Conservation (phyloP, 148 eudicot genomes). For the Pouteria glomerata region DNA sequence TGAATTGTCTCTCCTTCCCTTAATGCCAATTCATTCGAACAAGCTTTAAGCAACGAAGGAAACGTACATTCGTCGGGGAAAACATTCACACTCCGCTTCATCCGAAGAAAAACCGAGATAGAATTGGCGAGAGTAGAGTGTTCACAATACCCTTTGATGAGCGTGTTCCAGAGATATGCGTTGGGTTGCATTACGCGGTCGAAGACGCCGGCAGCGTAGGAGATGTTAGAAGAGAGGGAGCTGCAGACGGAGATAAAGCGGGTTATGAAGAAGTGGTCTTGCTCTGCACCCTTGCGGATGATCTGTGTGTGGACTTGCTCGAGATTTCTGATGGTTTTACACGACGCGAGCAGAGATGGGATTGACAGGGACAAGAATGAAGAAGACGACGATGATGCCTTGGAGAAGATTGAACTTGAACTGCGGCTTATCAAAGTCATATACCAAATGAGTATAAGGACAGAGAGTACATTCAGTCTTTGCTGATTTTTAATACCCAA, state of each 20-base stretch:
- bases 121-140: conserved; percentile 20
- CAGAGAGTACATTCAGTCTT: too few relatives aligned
- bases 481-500: too few relatives aligned
- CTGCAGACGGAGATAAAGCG: conserved; percentile 35
- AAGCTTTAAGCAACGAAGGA: conserved; percentile 46
- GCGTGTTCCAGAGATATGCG: conserved; percentile 47
- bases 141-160: conserved; percentile 32
- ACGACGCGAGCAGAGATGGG: conserved; percentile 31
- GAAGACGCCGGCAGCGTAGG: conserved; percentile 41
- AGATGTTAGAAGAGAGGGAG: conserved; percentile 17
- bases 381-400: not conserved
- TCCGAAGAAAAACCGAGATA: conserved; percentile 27
- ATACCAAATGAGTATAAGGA: too few relatives aligned
- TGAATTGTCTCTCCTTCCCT: conserved; percentile 44
- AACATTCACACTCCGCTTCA: conserved; percentile 23
- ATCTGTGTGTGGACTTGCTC: conserved; percentile 51
- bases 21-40: conserved; percentile 23
- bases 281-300: conserved; percentile 40
- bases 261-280: conserved; percentile 42
- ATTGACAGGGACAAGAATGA: conserved; percentile 4
- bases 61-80: conserved; percentile 52
- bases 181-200: conserved; percentile 31
- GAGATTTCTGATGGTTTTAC: conserved; percentile 38
- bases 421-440: too few relatives aligned
- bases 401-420: not conserved